Evolutionary conservation across 805 yeast genomes (phyloP), one percentile per base, ranked within the genome.

Genomic region (Diddensiella santjacobensis): DNA sequence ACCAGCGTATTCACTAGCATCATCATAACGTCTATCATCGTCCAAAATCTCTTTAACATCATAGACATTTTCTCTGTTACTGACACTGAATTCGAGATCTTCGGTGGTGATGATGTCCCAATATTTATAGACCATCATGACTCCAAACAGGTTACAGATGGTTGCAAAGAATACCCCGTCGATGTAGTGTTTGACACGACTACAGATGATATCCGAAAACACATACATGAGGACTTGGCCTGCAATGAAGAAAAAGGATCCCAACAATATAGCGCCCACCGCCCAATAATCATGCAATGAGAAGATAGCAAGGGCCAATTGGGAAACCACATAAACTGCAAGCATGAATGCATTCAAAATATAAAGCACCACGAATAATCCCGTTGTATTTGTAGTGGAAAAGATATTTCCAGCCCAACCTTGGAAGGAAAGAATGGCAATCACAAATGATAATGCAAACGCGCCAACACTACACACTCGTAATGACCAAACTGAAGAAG

Each of bases 91-190:
- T 68, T 91, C 99, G 58, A 91, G 80, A 65, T 93, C 98, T 60
- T 91, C 98, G 49, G 83, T 81, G 10, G 98, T 93, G 45, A 91
- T 83, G 77, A 90, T 88, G 61, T 90, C 97, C 96, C 98, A 91
- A 58, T 81, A 87, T 68, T 93, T 90, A 72, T 89, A 91, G 44
- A 91, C 74, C 98, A 93, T 91, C 96, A 93, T 89, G 47, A 85
- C 70, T 3, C 95, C 77, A 59, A 88, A 84, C 43, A 88, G 63
- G 62, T 87, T 87, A 62, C 96, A 79, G 30, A 88, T 59, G 22
- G 93, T 78, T 26, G 88, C 93, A 60, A 90, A 87, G 61, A 91
- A 84, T 24, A 88, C 66, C 0, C 98, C 98, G 62, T 91, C 99
- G 19, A 88, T 74, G 64, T 91, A 93, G 67, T 93, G 99, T 33